Percentiles rank a stretch among this genome's conserved stretches.
Evolutionary conservation across 306 rosid species (phyloP).

Genomic region (Benincasa hispida): DNA sequence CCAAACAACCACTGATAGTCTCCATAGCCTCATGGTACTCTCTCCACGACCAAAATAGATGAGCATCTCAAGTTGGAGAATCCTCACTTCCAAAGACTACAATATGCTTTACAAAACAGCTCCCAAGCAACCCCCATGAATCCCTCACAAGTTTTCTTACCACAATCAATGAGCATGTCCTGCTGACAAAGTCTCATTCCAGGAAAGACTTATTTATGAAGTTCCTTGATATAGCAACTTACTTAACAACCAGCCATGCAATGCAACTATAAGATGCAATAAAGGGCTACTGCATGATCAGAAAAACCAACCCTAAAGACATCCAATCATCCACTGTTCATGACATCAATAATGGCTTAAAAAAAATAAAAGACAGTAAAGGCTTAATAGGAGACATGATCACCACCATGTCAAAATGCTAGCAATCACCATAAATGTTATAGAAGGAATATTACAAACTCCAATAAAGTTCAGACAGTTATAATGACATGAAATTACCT

Average conservation of each 20-base stretch:
- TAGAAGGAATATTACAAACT: background rate
- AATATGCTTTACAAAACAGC: background rate
- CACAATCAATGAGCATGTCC: background rate
- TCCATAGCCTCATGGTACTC: background rate
- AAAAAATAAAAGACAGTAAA: background rate
- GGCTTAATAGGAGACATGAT: background rate
- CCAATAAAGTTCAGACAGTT: constrained; percentile 2
- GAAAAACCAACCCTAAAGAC: background rate
- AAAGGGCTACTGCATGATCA: background rate
- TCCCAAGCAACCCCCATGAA: background rate
- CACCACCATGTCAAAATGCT: background rate
- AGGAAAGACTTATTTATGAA: background rate
- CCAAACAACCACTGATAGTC: background rate
- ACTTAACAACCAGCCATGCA: too few species aligned
- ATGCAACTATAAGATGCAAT: background rate
- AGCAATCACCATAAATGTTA: background rate
- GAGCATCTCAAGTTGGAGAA: background rate
- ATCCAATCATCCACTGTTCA: background rate
- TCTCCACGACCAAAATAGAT: background rate
- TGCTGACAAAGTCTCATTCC: background rate
- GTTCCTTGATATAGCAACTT: too few species aligned
- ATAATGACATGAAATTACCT: constrained; percentile 37
- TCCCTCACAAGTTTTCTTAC: background rate
- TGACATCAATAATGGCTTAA: background rate
- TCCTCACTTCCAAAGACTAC: background rate